Conservation (phyloP, 2,329 filamentous ascomycete genomes). For the Paraconiothyrium brasiliense region DNA sequence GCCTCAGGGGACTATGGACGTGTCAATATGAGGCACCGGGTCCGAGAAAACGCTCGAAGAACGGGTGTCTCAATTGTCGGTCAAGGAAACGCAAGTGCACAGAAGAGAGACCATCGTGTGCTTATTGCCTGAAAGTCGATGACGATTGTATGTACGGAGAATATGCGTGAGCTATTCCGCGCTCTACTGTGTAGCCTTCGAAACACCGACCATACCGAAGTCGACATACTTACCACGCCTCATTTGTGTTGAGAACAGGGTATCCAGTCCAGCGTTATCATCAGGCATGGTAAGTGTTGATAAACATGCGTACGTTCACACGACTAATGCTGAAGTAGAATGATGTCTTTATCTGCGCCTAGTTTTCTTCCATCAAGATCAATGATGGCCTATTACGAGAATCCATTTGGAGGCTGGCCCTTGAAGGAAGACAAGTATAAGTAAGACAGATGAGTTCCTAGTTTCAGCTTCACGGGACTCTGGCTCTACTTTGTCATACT, state of each 20-base stretch:
- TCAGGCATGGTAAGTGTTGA: neutral
- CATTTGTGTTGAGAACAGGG: too few relatives aligned
- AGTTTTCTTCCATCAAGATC: too few relatives aligned
- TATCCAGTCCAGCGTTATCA: neutral
- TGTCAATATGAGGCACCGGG: constrained; percentile 37
- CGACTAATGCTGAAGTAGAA: neutral
- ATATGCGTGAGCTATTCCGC: constrained; percentile 23
- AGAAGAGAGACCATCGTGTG: constrained; percentile 42
- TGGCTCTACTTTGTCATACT: neutral
- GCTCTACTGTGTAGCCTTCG: neutral
- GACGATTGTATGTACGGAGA: constrained; percentile 40
- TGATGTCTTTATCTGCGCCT: neutral
- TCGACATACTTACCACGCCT: neutral
- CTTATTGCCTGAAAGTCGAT: constrained; percentile 39
- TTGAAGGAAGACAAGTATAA: neutral
- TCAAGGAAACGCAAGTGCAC: constrained; percentile 42
- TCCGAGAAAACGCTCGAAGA: constrained; percentile 39
- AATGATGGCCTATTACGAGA: neutral
- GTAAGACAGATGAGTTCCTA: neutral
- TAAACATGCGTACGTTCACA: neutral
- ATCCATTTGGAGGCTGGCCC: neutral
- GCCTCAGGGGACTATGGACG: constrained; percentile 37
- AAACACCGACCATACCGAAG: neutral
- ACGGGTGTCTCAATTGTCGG: constrained; percentile 42
- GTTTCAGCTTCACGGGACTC: neutral